Evolutionary conservation across 257 asterid genomes (phyloP).

Genomic region (Petunia secreta): DNA sequence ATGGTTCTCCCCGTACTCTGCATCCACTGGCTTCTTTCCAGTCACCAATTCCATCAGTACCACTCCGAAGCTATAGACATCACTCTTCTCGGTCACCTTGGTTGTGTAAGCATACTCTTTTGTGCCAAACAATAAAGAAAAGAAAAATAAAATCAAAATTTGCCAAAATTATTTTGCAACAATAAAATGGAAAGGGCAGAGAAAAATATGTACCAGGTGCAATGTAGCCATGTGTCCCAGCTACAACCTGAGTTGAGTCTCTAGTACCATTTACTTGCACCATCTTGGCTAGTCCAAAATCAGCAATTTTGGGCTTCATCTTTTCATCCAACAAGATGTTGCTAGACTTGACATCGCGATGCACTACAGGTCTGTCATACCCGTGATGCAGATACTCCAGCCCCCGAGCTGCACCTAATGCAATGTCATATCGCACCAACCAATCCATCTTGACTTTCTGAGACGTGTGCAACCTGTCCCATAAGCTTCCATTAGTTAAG

Average conservation of each 20-base stretch:
- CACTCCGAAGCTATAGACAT: constrained; percentile 54
- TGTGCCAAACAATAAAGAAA: constrained; percentile 21
- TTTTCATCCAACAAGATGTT: constrained; percentile 50
- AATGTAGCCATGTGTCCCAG: constrained; percentile 53
- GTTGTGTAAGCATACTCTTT: constrained; percentile 45
- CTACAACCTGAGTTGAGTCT: constrained; percentile 38
- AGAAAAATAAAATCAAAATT: neutral
- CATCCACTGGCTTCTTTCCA: constrained; percentile 44
- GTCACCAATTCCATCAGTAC: constrained; percentile 49
- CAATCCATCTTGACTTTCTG: constrained; percentile 47
- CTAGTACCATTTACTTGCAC: constrained; percentile 32
- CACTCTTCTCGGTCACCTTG: constrained; percentile 48
- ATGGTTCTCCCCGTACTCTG: constrained; percentile 43
- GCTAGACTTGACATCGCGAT: constrained; percentile 56
- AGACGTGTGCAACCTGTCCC: constrained; percentile 41
- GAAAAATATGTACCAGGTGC: constrained; percentile 46
- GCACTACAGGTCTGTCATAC: constrained; percentile 44
- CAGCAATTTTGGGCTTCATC: constrained; percentile 51
- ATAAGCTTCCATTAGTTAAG: constrained; percentile 51
- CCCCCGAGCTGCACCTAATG: constrained; percentile 53
- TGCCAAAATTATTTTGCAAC: neutral
- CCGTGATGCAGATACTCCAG: constrained; percentile 56
- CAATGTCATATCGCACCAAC: constrained; percentile 44
- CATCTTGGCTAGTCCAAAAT: constrained; percentile 53
- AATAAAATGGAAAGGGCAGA: neutral